phyloP scores from a whole-genome alignment of 495 filamentous ascomycete genomes.

The Penicillium odoratum region DNA sequence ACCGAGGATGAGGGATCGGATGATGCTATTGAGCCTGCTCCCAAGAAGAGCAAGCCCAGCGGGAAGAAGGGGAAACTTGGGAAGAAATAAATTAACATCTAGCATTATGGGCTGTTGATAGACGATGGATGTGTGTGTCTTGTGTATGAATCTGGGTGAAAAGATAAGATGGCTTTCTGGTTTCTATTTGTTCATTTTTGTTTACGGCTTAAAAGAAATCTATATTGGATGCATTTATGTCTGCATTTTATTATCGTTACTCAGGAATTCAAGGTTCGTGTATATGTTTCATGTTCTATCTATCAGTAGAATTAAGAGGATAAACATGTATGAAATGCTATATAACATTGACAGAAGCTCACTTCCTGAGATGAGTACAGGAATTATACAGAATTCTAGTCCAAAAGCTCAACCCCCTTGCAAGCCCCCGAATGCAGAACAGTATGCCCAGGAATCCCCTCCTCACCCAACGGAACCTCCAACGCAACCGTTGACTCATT shows the following conservation, averaged over 20 bases:
- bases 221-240: conserved; percentile 18
- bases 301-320: background rate
- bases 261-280: background rate
- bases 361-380: conserved; percentile 1
- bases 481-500: conserved; percentile 39
- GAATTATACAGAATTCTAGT: background rate
- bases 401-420: conserved; percentile 24
- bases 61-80: conserved; percentile 38
- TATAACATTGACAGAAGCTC: too few species aligned
- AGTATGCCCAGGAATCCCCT: conserved; percentile 40
- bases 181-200: conserved; percentile 9
- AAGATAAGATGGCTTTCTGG: conserved; percentile 16
- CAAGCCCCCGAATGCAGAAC: conserved; percentile 45
- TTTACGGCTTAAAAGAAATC: conserved; percentile 13
- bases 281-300: background rate
- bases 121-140: background rate
- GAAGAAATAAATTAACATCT: conserved; percentile 24
- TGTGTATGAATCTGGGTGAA: conserved; percentile 20
- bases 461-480: conserved; percentile 41
- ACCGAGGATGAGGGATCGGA: conserved; percentile 46
- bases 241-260: conserved; percentile 12
- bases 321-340: too few species aligned
- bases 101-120: background rate
- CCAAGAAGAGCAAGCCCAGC: conserved; percentile 41
- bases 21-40: conserved; percentile 33